Conservation (phyloP, 345 rosid genomes). For the Reutealis trisperma region DNA sequence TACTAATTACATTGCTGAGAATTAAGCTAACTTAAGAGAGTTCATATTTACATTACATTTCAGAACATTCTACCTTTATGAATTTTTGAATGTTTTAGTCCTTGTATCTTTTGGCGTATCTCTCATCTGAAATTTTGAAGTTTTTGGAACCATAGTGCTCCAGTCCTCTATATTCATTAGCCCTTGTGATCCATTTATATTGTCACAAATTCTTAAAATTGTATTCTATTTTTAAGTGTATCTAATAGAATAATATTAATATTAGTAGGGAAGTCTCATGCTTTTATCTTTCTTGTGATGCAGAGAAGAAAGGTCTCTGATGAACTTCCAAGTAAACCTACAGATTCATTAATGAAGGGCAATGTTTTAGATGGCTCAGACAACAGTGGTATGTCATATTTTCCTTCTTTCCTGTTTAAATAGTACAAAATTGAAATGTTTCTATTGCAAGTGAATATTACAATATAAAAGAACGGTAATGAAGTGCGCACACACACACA, state of each 20-base stretch:
- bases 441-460: neutral
- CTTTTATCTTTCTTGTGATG: neutral
- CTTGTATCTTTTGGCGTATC: neutral
- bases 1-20: neutral
- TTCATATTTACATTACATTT: neutral
- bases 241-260: too few relatives aligned
- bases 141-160: neutral
- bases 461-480: neutral
- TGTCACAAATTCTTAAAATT: neutral
- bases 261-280: neutral
- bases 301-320: constrained; percentile 60
- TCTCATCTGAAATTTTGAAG: neutral
- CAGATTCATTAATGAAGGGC: constrained; percentile 47
- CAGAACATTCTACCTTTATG: neutral
- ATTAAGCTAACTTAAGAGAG: neutral
- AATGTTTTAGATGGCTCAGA: constrained; percentile 19
- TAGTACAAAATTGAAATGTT: neutral
- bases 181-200: neutral
- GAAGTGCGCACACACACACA: neutral
- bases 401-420: neutral
- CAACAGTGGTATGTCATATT: constrained; percentile 35
- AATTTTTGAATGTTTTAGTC: neutral
- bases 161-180: neutral
- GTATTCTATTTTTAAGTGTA: neutral
- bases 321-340: constrained; percentile 46